These are phyloP conservation scores for Solanum chacoense DNA, from an alignment of 305 asterid species.

Conservation along the genomic window DNA sequence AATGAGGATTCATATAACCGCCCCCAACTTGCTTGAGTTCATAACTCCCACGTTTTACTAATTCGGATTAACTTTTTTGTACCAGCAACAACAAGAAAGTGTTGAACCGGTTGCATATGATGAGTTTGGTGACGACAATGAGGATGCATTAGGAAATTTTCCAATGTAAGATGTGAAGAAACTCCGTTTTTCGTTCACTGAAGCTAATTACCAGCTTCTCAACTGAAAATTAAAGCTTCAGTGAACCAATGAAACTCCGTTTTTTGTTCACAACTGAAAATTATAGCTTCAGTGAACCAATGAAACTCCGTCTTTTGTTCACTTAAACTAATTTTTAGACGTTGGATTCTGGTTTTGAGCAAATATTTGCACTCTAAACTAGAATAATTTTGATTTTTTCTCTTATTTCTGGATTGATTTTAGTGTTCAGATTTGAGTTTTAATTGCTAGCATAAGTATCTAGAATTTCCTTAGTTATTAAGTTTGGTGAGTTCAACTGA, in stretches of 20 bases:
- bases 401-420: not conserved
- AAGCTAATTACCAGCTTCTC: not conserved
- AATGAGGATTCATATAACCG: not conserved
- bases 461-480: not conserved
- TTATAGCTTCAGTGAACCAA: no score
- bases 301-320: not conserved
- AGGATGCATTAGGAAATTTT: slow-evolving; percentile 41
- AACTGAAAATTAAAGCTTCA: not conserved
- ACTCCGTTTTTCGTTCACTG: not conserved
- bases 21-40: not conserved
- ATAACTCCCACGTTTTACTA: not conserved
- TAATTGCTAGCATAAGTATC: not conserved
- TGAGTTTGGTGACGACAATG: slow-evolving; percentile 42
- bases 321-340: not conserved
- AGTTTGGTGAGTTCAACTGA: not conserved
- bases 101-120: slow-evolving; percentile 28
- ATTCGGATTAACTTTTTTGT: not conserved
- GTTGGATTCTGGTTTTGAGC: not conserved
- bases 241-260: not conserved
- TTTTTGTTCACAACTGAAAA: not conserved
- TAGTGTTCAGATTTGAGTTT: not conserved
- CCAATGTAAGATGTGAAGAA: slow-evolving; percentile 20
- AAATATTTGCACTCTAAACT: not conserved
- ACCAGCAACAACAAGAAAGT: slow-evolving; percentile 34
- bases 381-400: not conserved